Base-by-base conservation (phyloP, 2,329 filamentous ascomycete species). In the Ophiostoma australiae region DNA sequence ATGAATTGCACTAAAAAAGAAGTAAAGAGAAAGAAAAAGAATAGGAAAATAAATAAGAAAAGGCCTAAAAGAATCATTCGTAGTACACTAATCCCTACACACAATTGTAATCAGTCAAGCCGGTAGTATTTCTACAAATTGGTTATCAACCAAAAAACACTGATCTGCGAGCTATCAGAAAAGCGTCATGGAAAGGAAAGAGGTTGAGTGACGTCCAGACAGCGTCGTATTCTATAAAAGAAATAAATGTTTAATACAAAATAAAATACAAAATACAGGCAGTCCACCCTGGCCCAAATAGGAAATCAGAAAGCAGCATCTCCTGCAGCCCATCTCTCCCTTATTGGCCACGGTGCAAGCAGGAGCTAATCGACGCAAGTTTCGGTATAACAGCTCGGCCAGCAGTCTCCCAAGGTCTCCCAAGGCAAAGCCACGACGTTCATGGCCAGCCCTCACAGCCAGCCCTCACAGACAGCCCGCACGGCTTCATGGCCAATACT, bases 291-390 rank as follows among this genome's bases (percentile, higher is more conserved):
- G 8, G 58, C 70, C 67, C 68, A 70, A 72, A 70, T 69, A 13
- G 70, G 71, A 33, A 72, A 68, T 52, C 58, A 3, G 58, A 27
- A 33, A 35, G 11, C 58, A 31, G 27, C 58, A 63, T 63, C 63
- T 23, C 44, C 44, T 63, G 27, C 55, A 61, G 52, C 23, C 23
- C n/a, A 27, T 23, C n/a, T 11, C 33, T n/a, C 61, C 61, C 69
- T 20, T 11, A 72, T 72, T 72, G 71, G 69, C 63, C 37, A 35
- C 68, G 39, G 68, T 3, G 31, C 67, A 69, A 35, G 48, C 27
- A 70, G 68, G 71, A 44, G 69, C 70, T 71, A 70, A 70, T 66
- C 39, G 72, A 72, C 68, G 72, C 72, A 72, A 48, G 72, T 73
- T 72, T 73, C 72, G 72, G 71, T 72, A 72, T 71, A 70, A 27